Percentiles rank a stretch among this genome's conserved stretches.
Conservation (phyloP, 1,139 yeast genomes). For the Yamadazyma oceani region DNA sequence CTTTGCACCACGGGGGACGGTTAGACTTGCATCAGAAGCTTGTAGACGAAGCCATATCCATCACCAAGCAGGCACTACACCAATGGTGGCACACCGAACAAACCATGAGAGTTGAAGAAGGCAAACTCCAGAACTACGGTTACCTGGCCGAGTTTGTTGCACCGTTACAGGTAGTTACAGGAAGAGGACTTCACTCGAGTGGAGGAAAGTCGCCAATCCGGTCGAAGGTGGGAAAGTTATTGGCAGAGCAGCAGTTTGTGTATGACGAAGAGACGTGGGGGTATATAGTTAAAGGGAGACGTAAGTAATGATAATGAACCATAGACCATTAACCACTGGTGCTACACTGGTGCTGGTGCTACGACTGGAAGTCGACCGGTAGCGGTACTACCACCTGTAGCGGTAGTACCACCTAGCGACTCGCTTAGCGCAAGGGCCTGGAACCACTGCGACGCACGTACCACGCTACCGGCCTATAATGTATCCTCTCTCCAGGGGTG, state of each 20-base stretch:
- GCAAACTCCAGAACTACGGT: slow-evolving; percentile 32
- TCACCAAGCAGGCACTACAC: slow-evolving; percentile 30
- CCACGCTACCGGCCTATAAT: no score
- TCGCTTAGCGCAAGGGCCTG: no score
- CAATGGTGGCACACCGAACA: slow-evolving; percentile 60
- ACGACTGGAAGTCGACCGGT: no score
- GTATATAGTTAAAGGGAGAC: slow-evolving; percentile 43
- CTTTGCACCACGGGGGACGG: neutral
- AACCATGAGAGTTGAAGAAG: slow-evolving; percentile 36
- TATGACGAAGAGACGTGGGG: slow-evolving; percentile 47
- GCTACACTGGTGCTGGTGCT: no score
- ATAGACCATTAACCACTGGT: neutral
- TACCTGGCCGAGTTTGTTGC: slow-evolving; percentile 31
- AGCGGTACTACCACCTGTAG: no score
- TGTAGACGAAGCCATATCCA: slow-evolving; percentile 43
- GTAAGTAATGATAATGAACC: slow-evolving; percentile 1
- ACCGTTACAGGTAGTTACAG: slow-evolving; percentile 50
- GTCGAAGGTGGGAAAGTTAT: slow-evolving; percentile 34
- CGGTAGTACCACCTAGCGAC: no score
- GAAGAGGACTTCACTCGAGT: slow-evolving; percentile 62
- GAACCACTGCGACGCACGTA: no score
- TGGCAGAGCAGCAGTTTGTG: slow-evolving; percentile 33
- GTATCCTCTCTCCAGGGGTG: no score
- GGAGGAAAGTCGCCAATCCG: slow-evolving; percentile 51
- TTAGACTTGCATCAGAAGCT: slow-evolving; percentile 55